A percentile compares a stretch with the other conserved stretches of the same genome.
Conservation (phyloP, 208 protist genomes). For the Porcisia hertigi region DNA sequence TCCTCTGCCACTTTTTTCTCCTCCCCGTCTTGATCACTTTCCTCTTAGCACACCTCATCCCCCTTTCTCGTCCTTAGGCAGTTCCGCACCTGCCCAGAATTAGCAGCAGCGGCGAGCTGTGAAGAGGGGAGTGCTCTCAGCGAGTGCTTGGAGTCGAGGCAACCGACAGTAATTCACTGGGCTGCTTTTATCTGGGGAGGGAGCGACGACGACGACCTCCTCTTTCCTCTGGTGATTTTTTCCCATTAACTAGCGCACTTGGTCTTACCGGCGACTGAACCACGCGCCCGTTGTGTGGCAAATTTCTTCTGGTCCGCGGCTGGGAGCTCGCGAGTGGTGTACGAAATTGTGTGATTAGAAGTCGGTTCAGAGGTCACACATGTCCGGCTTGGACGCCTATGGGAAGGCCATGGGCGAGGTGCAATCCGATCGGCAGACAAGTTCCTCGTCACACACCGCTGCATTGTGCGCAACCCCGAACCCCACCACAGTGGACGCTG, state of each 20-base stretch:
- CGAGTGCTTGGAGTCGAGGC: neutral
- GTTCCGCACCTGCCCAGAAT: neutral
- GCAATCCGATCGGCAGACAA: slow-evolving; percentile 16
- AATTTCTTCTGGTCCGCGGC: neutral
- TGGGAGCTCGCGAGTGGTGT: neutral
- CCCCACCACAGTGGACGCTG: neutral
- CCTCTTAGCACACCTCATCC: neutral
- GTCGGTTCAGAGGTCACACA: neutral
- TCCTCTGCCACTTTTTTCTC: neutral
- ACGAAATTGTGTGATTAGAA: neutral
- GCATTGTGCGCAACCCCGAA: neutral
- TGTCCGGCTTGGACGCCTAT: slow-evolving; percentile 18
- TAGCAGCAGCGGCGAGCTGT: neutral
- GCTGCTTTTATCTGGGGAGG: neutral
- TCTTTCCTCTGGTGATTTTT: neutral
- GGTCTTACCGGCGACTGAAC: neutral
- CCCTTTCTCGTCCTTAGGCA: neutral
- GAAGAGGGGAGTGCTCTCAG: neutral
- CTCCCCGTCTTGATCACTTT: neutral
- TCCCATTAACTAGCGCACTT: neutral
- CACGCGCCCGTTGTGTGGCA: neutral
- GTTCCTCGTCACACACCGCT: slow-evolving; percentile 17
- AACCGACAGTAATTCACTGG: neutral
- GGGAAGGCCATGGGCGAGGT: slow-evolving; percentile 10
- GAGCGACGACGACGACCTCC: neutral